Evolutionary conservation across 257 asterid species (phyloP).

Genomic region (Solanum paucissectum): DNA sequence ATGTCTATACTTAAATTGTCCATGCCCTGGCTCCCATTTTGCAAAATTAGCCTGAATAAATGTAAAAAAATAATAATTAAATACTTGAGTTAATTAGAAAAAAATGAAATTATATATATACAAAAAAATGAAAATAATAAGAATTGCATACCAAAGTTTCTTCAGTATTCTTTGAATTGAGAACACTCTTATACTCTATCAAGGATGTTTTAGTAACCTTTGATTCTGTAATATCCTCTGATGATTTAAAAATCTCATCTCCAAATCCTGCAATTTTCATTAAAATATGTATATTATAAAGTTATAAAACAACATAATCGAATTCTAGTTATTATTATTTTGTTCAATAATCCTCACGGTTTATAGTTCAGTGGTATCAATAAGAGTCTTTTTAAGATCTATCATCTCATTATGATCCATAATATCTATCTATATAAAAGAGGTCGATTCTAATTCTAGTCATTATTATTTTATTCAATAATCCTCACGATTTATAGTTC

Average conservation of each 20-base stretch:
- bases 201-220: constrained; percentile 11
- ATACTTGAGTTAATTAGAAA: neutral
- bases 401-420: neutral
- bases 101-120: neutral
- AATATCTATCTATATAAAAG: neutral
- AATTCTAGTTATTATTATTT: neutral
- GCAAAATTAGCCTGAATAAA: constrained; percentile 59
- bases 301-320: neutral
- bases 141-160: constrained; percentile 47
- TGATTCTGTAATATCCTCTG: constrained; percentile 2
- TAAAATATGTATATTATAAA: neutral
- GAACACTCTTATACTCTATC: constrained; percentile 27
- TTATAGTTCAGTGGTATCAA: too few relatives aligned
- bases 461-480: too few relatives aligned
- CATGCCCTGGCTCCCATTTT: constrained; percentile 85
- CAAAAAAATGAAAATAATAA: neutral
- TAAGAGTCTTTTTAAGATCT: neutral
- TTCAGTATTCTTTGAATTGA: constrained; percentile 55
- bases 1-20: constrained; percentile 55
- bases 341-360: neutral
- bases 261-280: constrained; percentile 28
- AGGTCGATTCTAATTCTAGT: neutral
- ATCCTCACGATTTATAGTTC: neutral
- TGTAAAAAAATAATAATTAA: neutral
- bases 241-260: constrained; percentile 25